phyloP scores from a whole-genome alignment of 2,329 filamentous ascomycete genomes.

The Cladosporium oxysporum region DNA sequence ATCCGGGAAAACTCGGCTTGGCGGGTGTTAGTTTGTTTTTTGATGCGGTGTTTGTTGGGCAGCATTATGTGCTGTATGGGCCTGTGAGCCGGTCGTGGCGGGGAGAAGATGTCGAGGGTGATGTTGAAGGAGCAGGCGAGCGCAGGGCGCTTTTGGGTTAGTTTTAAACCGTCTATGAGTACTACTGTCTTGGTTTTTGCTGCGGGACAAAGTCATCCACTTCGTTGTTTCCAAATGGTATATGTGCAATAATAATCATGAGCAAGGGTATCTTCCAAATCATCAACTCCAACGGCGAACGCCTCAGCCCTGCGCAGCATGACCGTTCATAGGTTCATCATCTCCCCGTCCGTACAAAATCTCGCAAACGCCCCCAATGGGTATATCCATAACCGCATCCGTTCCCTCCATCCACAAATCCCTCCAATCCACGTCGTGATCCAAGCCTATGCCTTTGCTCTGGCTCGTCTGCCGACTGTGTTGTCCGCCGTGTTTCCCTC shows the following conservation, averaged over 20 bases:
- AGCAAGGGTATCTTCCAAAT: not conserved
- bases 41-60: constrained; percentile 79
- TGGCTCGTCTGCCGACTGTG: constrained; percentile 41
- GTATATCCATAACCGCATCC: constrained; percentile 96
- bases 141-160: not conserved
- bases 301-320: constrained; percentile 12
- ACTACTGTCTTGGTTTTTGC: too few species aligned
- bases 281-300: not conserved
- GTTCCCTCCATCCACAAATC: constrained; percentile 88
- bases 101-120: not conserved
- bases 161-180: too few species aligned
- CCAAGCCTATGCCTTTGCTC: constrained; percentile 28
- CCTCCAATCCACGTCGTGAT: constrained; percentile 66
- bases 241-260: not conserved
- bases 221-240: too few species aligned
- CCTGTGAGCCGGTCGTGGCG: constrained; percentile 21
- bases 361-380: constrained; percentile 91
- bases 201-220: too few species aligned
- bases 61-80: constrained; percentile 82
- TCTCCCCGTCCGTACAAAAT: constrained; percentile 70
- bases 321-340: not conserved
- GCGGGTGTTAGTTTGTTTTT: constrained; percentile 85
- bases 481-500: constrained; percentile 37
- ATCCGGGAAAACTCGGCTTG: constrained; percentile 85
- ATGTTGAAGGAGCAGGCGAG: not conserved